Base-by-base conservation (phyloP, 1,284 basidiomycete genomes). In the Ceraceosorus guamensis region DNA sequence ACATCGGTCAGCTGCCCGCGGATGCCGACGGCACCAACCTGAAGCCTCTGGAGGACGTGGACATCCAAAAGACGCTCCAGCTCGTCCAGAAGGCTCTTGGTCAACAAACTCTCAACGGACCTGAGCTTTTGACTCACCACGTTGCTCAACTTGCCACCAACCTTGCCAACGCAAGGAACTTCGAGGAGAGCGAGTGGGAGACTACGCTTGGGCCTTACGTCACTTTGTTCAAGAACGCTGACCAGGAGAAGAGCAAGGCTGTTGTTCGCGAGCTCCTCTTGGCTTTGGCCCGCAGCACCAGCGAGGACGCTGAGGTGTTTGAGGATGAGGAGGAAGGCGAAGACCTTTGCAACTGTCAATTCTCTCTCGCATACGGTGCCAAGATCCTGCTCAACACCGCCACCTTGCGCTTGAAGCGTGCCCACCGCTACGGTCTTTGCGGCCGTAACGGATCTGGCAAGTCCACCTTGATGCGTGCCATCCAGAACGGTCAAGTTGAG, bases 361-460 rank as follows among this genome's bases (percentile, higher is more conserved):
- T 76, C 72, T 76, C 73, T 55, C 73, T 76, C 57, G 73, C 73
- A 51, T 76, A 76, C 67, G 73, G 73, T 72, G 73, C 73, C 67
- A 76, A 76, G 73, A 76, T 76, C 53, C 63, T 76, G 53, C 71
- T 76, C 59, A 76, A 76, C 73, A 76, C 73, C 31, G 73, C 73
- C 53, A 76, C 73, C 37, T 67, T 76, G 46, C 73, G 73, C 57
- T 67, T 76, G 46, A 75, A 75, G 73, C 71, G 73, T 68, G 73
- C 72, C 52, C 73, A 75, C 70, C 69, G 67, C 57, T 76, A 76
- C 73, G 73, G 73, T 68, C 72, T 76, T 45, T 73, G 71, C 58
- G 73, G 73, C 50, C 72, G 73, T 51, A 76, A 76, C 66, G 73
- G 73, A 65, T 76, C 73, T 52, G 73, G 73, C 48, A 76, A 76